A percentile compares a stretch with the other conserved stretches of the same genome.
Evolutionary conservation across 306 rosid species (phyloP).

Genomic region (Carpinus fangiana): DNA sequence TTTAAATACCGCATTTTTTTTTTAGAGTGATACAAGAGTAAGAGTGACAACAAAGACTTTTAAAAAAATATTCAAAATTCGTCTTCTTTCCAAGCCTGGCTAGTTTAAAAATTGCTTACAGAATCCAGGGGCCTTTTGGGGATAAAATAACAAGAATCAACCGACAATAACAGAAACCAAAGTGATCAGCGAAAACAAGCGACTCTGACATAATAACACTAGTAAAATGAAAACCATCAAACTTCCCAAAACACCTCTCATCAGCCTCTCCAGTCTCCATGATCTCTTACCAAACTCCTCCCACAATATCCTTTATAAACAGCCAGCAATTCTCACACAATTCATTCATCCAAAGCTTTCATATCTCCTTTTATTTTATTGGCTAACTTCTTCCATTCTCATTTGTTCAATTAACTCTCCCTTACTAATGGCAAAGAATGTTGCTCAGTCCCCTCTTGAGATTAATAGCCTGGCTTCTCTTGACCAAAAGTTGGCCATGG

Average conservation of each 20-base stretch:
- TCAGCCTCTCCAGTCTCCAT: neutral
- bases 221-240: slow-evolving; percentile 59
- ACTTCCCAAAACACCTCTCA: slow-evolving; percentile 16
- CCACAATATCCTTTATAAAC: slow-evolving; percentile 38
- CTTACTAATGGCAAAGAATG: slow-evolving; percentile 58
- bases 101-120: neutral
- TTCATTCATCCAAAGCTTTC: slow-evolving; percentile 37
- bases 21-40: no score
- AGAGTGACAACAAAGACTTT: no score
- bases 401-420: neutral
- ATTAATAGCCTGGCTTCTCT: slow-evolving; percentile 49
- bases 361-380: neutral
- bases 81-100: no score
- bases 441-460: slow-evolving; percentile 59
- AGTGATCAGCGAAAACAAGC: slow-evolving; percentile 45
- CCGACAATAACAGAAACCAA: slow-evolving; percentile 24
- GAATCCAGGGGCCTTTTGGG: slow-evolving; percentile 26
- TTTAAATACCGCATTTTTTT: no score
- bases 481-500: slow-evolving; percentile 84
- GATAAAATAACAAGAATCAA: neutral
- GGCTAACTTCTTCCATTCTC: neutral
- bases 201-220: slow-evolving; percentile 37
- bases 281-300: slow-evolving; percentile 12
- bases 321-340: slow-evolving; percentile 21
- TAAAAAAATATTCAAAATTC: no score